phyloP scores from a whole-genome alignment of 768 basidiomycete genomes.

The Mycena venus region DNA sequence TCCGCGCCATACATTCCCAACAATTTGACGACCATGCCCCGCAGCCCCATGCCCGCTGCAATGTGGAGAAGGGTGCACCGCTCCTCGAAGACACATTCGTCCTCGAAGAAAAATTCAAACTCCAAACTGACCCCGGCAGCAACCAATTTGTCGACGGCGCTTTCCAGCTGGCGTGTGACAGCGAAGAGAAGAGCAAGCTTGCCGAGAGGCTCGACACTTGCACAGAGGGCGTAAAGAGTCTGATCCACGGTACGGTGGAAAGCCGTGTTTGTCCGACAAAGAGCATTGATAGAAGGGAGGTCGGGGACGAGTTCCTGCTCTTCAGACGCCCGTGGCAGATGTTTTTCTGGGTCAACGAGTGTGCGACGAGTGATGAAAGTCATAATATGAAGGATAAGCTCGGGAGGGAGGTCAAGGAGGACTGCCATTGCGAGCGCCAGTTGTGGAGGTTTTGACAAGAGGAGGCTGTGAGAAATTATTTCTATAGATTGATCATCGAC shows the following conservation, averaged over 20 bases:
- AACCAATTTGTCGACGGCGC: background rate
- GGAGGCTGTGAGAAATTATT: background rate
- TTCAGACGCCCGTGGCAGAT: background rate
- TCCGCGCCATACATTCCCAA: background rate
- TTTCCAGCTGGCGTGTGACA: background rate
- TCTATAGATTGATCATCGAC: too few relatives aligned
- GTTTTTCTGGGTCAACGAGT: background rate
- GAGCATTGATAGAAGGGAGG: background rate
- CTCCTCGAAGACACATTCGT: background rate
- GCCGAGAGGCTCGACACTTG: background rate
- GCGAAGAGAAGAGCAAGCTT: background rate
- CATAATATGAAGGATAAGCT: background rate
- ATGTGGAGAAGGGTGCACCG: background rate
- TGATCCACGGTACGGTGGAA: background rate
- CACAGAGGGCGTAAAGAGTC: background rate
- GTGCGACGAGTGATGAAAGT: background rate
- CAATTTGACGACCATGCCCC: background rate
- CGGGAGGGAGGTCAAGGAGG: background rate
- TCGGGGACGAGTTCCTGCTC: background rate
- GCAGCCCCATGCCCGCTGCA: background rate
- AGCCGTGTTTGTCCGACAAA: background rate
- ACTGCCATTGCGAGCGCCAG: background rate
- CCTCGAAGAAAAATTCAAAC: background rate
- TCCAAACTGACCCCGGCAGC: background rate
- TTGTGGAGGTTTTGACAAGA: too few relatives aligned